These are phyloP conservation scores for Lantana camara DNA, from an alignment of 257 asterid genomes.

Conservation along the genomic window DNA sequence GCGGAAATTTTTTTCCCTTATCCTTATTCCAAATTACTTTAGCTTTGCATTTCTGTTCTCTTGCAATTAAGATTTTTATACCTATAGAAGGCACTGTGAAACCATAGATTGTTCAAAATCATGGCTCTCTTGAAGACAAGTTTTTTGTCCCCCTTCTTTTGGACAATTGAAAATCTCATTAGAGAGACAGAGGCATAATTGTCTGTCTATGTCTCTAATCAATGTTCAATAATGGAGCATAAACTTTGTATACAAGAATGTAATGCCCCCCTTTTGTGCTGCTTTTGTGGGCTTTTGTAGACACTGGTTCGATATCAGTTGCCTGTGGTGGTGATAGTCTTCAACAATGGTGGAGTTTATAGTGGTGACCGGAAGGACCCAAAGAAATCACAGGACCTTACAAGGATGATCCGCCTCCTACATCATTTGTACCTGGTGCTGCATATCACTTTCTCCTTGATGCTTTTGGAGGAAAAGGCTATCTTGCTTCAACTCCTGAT, in stretches of 20 bases:
- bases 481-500: slow-evolving; percentile 75
- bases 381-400: slow-evolving; percentile 84
- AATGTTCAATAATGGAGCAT: background rate
- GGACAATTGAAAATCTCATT: background rate
- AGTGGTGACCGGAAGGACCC: slow-evolving; percentile 89
- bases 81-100: background rate
- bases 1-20: too few relatives aligned
- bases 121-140: background rate
- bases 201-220: background rate
- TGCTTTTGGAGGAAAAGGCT: slow-evolving; percentile 93
- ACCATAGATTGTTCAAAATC: background rate
- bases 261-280: too few relatives aligned
- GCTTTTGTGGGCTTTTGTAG: slow-evolving; percentile 37
- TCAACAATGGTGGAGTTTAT: slow-evolving; percentile 88
- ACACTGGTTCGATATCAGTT: slow-evolving; percentile 83
- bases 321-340: slow-evolving; percentile 90
- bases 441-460: slow-evolving; percentile 72
- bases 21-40: too few relatives aligned
- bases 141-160: background rate
- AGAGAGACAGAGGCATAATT: background rate
- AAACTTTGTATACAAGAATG: background rate
- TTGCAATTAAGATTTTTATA: background rate
- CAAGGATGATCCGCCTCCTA: slow-evolving; percentile 93
- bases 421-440: slow-evolving; percentile 89
- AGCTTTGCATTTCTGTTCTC: background rate